A percentile compares a stretch with the other conserved stretches of the same genome.
phyloP scores from a whole-genome alignment of 768 basidiomycete genomes.

The Tricholomella constricta region DNA sequence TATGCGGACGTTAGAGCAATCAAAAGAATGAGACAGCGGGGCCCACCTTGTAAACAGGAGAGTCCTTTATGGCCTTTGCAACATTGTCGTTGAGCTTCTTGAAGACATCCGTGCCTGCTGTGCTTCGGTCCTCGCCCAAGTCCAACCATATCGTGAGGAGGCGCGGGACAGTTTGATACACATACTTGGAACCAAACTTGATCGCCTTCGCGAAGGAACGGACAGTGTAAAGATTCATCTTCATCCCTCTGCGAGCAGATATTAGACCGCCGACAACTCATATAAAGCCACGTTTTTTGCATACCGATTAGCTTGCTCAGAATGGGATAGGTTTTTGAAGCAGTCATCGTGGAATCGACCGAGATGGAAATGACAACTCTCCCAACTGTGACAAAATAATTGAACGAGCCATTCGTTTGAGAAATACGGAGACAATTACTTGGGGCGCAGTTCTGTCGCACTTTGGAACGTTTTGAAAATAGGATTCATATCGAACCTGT shows the following conservation, averaged over 20 bases:
- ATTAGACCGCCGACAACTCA: neutral
- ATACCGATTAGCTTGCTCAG: conserved; percentile 51
- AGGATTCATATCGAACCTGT: conserved; percentile 67
- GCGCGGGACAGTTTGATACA: conserved; percentile 94
- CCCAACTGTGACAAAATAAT: conserved; percentile 53
- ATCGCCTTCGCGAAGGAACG: conserved; percentile 72
- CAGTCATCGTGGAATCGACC: conserved; percentile 88
- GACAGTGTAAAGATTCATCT: conserved; percentile 68
- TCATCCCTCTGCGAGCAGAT: conserved; percentile 46
- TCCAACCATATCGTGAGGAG: conserved; percentile 95
- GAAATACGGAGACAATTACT: conserved; percentile 36
- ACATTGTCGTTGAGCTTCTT: conserved; percentile 60
- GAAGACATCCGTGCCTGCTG: conserved; percentile 40
- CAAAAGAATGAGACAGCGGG: neutral
- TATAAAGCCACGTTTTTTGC: neutral
- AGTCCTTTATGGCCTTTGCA: conserved; percentile 51
- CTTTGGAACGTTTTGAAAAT: conserved; percentile 61
- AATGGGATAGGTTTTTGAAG: conserved; percentile 52
- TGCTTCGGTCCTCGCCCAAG: conserved; percentile 61
- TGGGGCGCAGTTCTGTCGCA: conserved; percentile 50
- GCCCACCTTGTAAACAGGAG: conserved; percentile 80
- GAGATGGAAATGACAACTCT: conserved; percentile 83
- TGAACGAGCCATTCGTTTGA: conserved; percentile 3
- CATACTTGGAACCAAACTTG: conserved; percentile 85
- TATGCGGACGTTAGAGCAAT: conserved; percentile 30